Base-by-base conservation (phyloP, 345 rosid genomes). In the Capsella bursapastoris region DNA sequence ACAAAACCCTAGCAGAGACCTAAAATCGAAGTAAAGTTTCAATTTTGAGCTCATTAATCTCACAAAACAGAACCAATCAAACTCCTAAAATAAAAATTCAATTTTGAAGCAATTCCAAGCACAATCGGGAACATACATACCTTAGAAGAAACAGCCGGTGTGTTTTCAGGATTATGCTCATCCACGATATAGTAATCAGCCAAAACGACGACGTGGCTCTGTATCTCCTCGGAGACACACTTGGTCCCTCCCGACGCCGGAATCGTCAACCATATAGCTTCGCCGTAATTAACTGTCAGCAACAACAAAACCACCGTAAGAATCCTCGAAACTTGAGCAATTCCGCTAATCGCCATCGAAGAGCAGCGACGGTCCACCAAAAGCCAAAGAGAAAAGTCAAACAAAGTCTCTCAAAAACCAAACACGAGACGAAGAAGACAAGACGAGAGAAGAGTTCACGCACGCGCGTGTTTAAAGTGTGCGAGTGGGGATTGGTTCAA, bases 141-240 rank as follows among this genome's bases (percentile, higher is more conserved):
- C 96, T 84, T 80, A 38, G 80, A 68, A 22, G 93, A 78, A 74
- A 93, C 38, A 61, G 83, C 55, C 16, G 85, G 79, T 28, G 68
- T 59, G 38, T 79, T 63, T 32, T 84, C 82, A 13, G 88, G 89
- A 29, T 83, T 74, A 0, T 79, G 84, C 48, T 89, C 96, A 66
- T 86, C 89, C 73, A 93, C 80, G 56, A 89, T 88, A 71, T 82
- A 82, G 77, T 88, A 93, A 81, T 90, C 90, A 38, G 91, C 90
- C 71, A 93, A 74, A 59, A 93, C 97, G 60, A 93, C 89, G 29
- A 89, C 90, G 91, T 84, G 82, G 83, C 61, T 82, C 41, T 87
- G 93, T 78, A 93, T 90, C 85, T 90, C 97, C 91, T 93, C 98
- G 14, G 97, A 93, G 13, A 93, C 82, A 48, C 98, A 93, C 91